A percentile compares a stretch with the other conserved stretches of the same genome.
These are phyloP conservation scores for Cyberlindnera japonica DNA, from an alignment of 805 yeast species.

Conservation along the genomic window DNA sequence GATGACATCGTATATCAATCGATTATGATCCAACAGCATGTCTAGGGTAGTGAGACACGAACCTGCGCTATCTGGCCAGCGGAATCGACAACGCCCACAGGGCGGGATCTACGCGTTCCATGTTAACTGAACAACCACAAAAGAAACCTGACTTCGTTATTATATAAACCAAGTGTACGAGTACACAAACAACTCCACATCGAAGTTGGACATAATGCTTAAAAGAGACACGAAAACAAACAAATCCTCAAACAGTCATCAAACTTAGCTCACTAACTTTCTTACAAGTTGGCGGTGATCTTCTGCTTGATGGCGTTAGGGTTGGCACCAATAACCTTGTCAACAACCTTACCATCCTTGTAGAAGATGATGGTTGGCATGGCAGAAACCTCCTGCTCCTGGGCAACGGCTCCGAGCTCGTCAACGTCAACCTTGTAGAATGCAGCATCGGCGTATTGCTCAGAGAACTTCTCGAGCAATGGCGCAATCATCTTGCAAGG, in stretches of 20 bases:
- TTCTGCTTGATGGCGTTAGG: slow-evolving; percentile 77
- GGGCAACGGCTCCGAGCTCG: slow-evolving; percentile 71
- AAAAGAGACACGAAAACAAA: background rate
- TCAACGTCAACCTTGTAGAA: slow-evolving; percentile 94
- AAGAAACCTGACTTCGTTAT: background rate
- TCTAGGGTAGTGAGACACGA: too few species aligned
- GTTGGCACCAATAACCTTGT: slow-evolving; percentile 86
- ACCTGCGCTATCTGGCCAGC: too few species aligned
- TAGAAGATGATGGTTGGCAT: slow-evolving; percentile 72
- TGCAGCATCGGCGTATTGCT: slow-evolving; percentile 51
- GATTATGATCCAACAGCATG: too few species aligned
- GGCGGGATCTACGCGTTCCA: too few species aligned
- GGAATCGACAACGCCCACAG: too few species aligned
- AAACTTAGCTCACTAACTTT: too few species aligned
- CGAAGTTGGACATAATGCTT: too few species aligned
- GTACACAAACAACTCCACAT: background rate
- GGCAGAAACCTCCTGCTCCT: slow-evolving; percentile 53
- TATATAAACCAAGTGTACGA: background rate
- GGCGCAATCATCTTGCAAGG: slow-evolving; percentile 99
- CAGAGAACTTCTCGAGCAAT: slow-evolving; percentile 75
- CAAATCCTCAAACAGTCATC: too few species aligned
- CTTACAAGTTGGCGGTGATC: slow-evolving; percentile 48
- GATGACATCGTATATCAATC: too few species aligned
- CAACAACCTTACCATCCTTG: slow-evolving; percentile 78
- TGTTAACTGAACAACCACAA: too few species aligned